Evolutionary conservation across 2,329 filamentous ascomycete genomes (phyloP), one percentile per base, ranked within the genome.

Genomic region (Epichloe sibirici): DNA sequence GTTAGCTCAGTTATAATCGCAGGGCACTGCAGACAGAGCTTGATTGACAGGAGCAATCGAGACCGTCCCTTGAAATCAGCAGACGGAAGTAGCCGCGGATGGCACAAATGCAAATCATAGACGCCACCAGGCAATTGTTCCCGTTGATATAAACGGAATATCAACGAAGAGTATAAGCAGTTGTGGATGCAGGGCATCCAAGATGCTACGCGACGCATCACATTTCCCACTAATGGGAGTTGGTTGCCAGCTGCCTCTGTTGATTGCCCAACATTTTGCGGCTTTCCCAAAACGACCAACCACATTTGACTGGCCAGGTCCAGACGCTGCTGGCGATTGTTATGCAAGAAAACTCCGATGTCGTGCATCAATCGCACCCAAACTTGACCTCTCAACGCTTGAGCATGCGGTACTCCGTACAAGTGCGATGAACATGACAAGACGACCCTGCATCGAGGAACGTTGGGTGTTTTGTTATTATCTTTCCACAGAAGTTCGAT

Each of bases 331-430:
- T 38, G 25, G 34, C 28, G 34, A 51, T 39, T 13, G 49, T 12
- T 34, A 35, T 45, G 25, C 49, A 47, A 38, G 35, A 51, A 45
- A 46, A 9, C 46, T 51, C 49, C 43, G 49, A 51, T 35, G 49
- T 31, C 23, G 49, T 51, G 49, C 37, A 51, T 28, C 49, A 35
- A n/a, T 46, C 31, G 35, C 37, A 42, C 35, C 43, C 13, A 38
- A 31, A 43, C 42, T 37, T 38, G 42, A 38, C 31, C 21, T 38
- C 5, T 37, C 23, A 39, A 28, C 25, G 17, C 11, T 38, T 35
- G 21, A 50, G n/a, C 49, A 31, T 45, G 35, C 4, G 39, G 49
- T 31, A 31, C 31, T 31, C 31, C 3, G 31, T 31, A 44, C 49
- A 46, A 25, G 49, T 51, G 43, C 40, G 21, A 39, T 44, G 35